Percentiles rank a stretch among this genome's conserved stretches.
These are phyloP conservation scores for Exophiala spinifera DNA, from an alignment of 2,329 filamentous ascomycete species.

Conservation along the genomic window DNA sequence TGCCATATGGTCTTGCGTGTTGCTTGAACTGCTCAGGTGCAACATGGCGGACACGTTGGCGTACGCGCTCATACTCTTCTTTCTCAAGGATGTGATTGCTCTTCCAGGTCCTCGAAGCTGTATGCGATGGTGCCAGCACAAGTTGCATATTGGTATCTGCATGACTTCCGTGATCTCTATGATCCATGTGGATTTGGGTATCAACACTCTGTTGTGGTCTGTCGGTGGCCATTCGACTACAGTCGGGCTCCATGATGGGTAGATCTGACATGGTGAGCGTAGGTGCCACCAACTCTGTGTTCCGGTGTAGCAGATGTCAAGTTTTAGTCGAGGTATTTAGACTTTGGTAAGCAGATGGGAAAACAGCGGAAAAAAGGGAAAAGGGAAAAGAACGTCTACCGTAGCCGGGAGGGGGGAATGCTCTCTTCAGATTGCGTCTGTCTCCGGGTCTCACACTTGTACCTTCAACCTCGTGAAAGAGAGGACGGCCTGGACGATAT, in stretches of 20 bases:
- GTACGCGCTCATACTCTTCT: conserved; percentile 21
- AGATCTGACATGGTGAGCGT: neutral
- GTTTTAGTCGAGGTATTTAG: too few relatives aligned
- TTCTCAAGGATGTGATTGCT: conserved; percentile 17
- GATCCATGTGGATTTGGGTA: neutral
- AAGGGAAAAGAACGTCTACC: too few relatives aligned
- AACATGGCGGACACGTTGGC: conserved; percentile 20
- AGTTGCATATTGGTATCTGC: conserved; percentile 4
- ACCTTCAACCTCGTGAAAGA: too few relatives aligned
- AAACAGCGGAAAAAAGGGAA: too few relatives aligned
- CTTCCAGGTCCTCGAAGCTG: conserved; percentile 23
- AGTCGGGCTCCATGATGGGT: neutral
- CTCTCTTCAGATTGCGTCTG: too few relatives aligned
- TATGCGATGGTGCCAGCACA: conserved; percentile 11
- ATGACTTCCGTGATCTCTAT: conserved; percentile 7
- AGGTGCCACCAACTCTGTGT: neutral
- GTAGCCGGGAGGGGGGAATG: too few relatives aligned
- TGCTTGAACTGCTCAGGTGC: conserved; percentile 19
- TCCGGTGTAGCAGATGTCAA: neutral
- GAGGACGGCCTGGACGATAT: too few relatives aligned
- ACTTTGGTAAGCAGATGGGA: too few relatives aligned
- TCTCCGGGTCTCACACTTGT: too few relatives aligned
- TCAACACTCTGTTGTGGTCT: neutral
- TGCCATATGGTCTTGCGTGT: conserved; percentile 10
- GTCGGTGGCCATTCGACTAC: too few relatives aligned